Percentiles rank a stretch among this genome's conserved stretches.
These are phyloP conservation scores for Aegilops bicornis DNA, from an alignment of 176 grass and related monocot genomes.

Conservation along the genomic window DNA sequence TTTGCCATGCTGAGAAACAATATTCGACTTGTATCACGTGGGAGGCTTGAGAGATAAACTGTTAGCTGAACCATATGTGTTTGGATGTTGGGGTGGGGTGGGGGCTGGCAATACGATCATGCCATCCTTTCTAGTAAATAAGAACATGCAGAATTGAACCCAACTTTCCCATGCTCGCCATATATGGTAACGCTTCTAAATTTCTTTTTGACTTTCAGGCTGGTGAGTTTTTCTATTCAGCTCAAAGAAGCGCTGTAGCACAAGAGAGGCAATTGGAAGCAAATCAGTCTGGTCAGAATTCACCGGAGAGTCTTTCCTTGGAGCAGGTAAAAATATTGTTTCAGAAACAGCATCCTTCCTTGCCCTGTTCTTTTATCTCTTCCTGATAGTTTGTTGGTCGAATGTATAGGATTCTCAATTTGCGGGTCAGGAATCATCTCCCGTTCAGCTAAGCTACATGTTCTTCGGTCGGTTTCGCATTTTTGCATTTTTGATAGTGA, in stretches of 20 bases:
- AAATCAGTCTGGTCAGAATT: slow-evolving; percentile 57
- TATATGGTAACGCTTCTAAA: neutral
- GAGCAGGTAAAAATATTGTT: slow-evolving; percentile 62
- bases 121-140: neutral
- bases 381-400: slow-evolving; percentile 19
- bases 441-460: too few species aligned
- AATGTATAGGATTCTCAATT: slow-evolving; percentile 45
- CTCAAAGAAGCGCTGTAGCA: slow-evolving; percentile 71
- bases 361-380: slow-evolving; percentile 5
- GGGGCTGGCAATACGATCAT: neutral
- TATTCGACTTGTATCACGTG: neutral
- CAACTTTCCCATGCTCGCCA: neutral
- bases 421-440: too few species aligned
- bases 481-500: too few species aligned
- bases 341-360: neutral
- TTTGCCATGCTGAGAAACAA: neutral
- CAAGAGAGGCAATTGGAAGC: slow-evolving; percentile 76
- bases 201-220: slow-evolving; percentile 56
- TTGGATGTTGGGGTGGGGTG: neutral
- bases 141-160: neutral
- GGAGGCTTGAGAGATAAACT: too few species aligned
- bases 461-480: too few species aligned
- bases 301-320: slow-evolving; percentile 69
- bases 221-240: slow-evolving; percentile 82
- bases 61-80: too few species aligned